Evolutionary conservation across 2,329 filamentous ascomycete species (phyloP).

Genomic region (Bipolaris zeicola): DNA sequence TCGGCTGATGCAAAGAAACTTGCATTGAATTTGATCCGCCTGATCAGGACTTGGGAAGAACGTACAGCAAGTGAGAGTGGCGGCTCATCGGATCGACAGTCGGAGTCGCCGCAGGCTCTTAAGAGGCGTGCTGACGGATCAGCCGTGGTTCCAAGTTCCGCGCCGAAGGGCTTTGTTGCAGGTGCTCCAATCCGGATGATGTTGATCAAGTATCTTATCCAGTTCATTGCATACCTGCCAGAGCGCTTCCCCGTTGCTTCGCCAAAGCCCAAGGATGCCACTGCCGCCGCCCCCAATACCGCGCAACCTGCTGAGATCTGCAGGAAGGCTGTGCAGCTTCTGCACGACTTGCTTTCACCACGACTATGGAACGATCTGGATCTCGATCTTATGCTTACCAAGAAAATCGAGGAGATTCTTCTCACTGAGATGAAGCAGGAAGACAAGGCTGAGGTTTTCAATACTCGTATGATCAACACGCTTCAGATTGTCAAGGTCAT

Average conservation of each 20-base stretch:
- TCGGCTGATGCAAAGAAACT: slow-evolving; percentile 92
- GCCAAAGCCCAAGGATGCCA: slow-evolving; percentile 49
- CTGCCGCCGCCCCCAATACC: slow-evolving; percentile 41
- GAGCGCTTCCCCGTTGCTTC: slow-evolving; percentile 76
- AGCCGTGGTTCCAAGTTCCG: slow-evolving; percentile 60
- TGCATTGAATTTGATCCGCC: slow-evolving; percentile 84
- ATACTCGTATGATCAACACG: slow-evolving; percentile 89
- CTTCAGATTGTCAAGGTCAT: slow-evolving; percentile 91
- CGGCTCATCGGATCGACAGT: slow-evolving; percentile 51
- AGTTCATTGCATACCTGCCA: slow-evolving; percentile 88
- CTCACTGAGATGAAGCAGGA: slow-evolving; percentile 67
- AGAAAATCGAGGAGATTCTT: slow-evolving; percentile 84
- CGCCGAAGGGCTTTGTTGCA: slow-evolving; percentile 51
- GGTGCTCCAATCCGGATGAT: slow-evolving; percentile 68
- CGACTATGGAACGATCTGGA: slow-evolving; percentile 92
- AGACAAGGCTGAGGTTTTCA: slow-evolving; percentile 69
- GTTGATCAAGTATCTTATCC: slow-evolving; percentile 92
- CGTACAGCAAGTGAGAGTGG: slow-evolving; percentile 68
- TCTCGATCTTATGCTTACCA: slow-evolving; percentile 81
- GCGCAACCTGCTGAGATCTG: slow-evolving; percentile 75
- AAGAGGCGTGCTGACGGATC: slow-evolving; percentile 80
- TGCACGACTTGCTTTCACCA: slow-evolving; percentile 83
- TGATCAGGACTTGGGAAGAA: slow-evolving; percentile 94
- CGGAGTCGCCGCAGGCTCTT: slow-evolving; percentile 70
- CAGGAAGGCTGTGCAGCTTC: slow-evolving; percentile 79